Base-by-base conservation (phyloP, 1,284 basidiomycete species). In the Trametes hirsuta region DNA sequence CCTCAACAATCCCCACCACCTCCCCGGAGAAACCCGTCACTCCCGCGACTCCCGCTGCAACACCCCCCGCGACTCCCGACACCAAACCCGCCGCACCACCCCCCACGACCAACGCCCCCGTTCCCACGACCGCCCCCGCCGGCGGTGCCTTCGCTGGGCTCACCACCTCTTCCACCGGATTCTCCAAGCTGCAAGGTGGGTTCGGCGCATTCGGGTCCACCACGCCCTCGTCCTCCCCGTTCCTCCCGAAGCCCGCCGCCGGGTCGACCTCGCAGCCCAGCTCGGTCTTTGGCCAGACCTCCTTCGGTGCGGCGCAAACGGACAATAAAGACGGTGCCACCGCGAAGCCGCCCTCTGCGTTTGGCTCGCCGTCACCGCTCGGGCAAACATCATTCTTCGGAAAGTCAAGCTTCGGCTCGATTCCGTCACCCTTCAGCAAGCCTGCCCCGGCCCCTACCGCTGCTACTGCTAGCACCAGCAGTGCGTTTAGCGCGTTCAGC, bases 401-500 rank as follows among this genome's bases (percentile, higher is more conserved):
- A 25, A 68, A 70, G 51, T 73, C 75, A 8, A 70, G 68, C 9
- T 82, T 82, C 61, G 79, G 80, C 44, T 51, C 55, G 2, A 5
- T 59, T 3, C 44, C 62, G 4, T 68, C 70, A 25, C 63, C 73
- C 14, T 76, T 76, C 47, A 72, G 69, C 14, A 64, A 65, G 56
- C 63, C 68, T 9, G 55, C 52, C 15, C 34, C 70, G 15, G 59
- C 68, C 0, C 47, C 71, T 5, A 47, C 65, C 24, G 69, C 71
- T 5, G 68, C 74, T n/a, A 74, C 77, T 4, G 73, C 77, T 15
- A 63, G 73, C 0, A 47, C 68, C 25, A 67, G 62, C 21, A 75
- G 78, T 52, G 83, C 73, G 1, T 85, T 85, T 66, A 72, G 76
- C 52, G 79, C 81, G 0, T 86, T 84, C 65, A 80, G 78, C 49